phyloP scores from a whole-genome alignment of 2,329 filamentous ascomycete genomes.

The Cladophialophora bantiana region DNA sequence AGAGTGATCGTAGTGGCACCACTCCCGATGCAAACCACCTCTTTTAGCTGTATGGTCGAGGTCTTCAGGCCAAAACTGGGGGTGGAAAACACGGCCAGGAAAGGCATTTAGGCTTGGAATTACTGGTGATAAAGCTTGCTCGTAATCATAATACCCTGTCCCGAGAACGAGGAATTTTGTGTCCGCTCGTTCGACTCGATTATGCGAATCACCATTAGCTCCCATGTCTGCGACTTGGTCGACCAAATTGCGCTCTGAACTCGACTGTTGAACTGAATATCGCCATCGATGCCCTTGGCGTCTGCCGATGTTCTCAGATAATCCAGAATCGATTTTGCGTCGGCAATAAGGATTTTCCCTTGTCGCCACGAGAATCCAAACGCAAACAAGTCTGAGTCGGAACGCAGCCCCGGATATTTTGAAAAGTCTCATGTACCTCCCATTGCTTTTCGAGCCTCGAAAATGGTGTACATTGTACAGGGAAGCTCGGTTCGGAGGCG shows the following conservation, averaged over 20 bases:
- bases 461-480: slow-evolving; percentile 63
- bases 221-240: slow-evolving; percentile 61
- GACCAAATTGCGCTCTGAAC: slow-evolving; percentile 62
- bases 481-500: slow-evolving; percentile 61
- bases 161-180: slow-evolving; percentile 63
- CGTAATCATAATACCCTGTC: slow-evolving; percentile 77
- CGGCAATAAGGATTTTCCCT: slow-evolving; percentile 57
- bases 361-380: slow-evolving; percentile 72
- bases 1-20: too few relatives aligned
- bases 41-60: slow-evolving; percentile 61
- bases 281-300: slow-evolving; percentile 59
- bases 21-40: too few relatives aligned
- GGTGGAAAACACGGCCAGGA: slow-evolving; percentile 67
- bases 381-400: slow-evolving; percentile 67
- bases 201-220: background rate
- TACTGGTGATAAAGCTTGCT: slow-evolving; percentile 62
- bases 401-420: slow-evolving; percentile 71
- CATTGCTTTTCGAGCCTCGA: slow-evolving; percentile 70
- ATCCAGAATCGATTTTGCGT: slow-evolving; percentile 58
- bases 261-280: slow-evolving; percentile 61
- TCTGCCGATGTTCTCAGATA: slow-evolving; percentile 62
- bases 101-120: slow-evolving; percentile 74
- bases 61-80: slow-evolving; percentile 76
- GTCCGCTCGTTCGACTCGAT: slow-evolving; percentile 37
- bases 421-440: slow-evolving; percentile 83